Conservation (phyloP, 2,329 filamentous ascomycete species). For the Microsporum ferrugineum region DNA sequence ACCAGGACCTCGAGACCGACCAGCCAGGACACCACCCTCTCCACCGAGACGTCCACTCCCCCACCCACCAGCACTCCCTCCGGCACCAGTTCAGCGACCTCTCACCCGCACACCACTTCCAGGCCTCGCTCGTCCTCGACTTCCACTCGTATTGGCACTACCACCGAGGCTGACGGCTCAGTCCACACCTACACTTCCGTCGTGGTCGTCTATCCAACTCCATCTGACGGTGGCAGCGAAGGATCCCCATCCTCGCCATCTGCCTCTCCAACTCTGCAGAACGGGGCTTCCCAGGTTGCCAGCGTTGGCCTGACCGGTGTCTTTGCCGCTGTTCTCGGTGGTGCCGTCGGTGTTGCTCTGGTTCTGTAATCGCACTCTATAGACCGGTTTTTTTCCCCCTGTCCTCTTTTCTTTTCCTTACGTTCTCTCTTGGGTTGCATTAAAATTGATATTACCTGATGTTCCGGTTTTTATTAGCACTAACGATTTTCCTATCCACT, state of each 20-base stretch:
- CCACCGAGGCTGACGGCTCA: constrained; percentile 33
- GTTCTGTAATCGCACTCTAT: constrained; percentile 20
- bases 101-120: background rate
- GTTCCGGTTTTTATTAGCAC: background rate
- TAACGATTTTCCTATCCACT: background rate
- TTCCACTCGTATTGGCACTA: constrained; percentile 30
- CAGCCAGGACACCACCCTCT: constrained; percentile 3
- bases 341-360: constrained; percentile 31
- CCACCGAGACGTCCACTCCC: constrained; percentile 6
- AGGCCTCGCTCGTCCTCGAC: constrained; percentile 10
- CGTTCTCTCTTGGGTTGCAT: background rate
- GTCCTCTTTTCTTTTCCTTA: background rate
- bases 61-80: background rate
- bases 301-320: constrained; percentile 24
- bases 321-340: constrained; percentile 31
- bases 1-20: constrained; percentile 10
- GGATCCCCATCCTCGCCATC: constrained; percentile 15
- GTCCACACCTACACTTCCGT: constrained; percentile 35
- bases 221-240: constrained; percentile 12
- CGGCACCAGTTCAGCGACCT: constrained; percentile 3
- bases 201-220: constrained; percentile 34
- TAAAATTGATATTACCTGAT: background rate
- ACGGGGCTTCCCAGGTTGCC: constrained; percentile 23
- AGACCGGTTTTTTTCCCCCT: background rate
- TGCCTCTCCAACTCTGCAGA: constrained; percentile 31